These are phyloP conservation scores for Allium cepa DNA, from an alignment of 106 monocot genomes.

Conservation along the genomic window DNA sequence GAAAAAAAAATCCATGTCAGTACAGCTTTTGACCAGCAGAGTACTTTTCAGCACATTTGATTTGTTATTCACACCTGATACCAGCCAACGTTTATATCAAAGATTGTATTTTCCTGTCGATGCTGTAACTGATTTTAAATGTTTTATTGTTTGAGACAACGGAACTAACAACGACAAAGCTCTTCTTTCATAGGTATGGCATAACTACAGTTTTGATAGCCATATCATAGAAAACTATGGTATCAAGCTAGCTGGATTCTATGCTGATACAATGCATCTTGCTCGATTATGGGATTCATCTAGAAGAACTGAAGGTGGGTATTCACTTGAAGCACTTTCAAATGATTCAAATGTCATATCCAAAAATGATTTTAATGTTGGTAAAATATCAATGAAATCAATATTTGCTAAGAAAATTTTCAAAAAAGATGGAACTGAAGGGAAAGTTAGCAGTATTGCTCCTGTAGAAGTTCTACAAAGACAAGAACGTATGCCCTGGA, in stretches of 20 bases:
- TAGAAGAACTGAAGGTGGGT: constrained; percentile 74
- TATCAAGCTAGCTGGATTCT: constrained; percentile 84
- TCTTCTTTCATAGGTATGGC: constrained; percentile 75
- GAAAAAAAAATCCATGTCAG: too few species aligned
- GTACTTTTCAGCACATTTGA: too few species aligned
- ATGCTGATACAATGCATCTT: constrained; percentile 99
- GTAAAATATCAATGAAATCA: constrained; percentile 90
- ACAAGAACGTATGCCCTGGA: constrained; percentile 65
- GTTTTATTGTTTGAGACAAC: constrained; percentile 43
- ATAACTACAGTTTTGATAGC: constrained; percentile 97
- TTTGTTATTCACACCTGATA: too few species aligned
- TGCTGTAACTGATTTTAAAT: constrained; percentile 86
- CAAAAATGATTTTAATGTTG: constrained; percentile 33
- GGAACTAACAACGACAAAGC: too few species aligned
- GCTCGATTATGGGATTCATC: constrained; percentile 96
- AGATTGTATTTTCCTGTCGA: neutral
- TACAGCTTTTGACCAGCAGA: too few species aligned
- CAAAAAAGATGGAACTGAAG: constrained; percentile 88
- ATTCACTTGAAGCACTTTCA: constrained; percentile 96
- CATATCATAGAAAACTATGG: constrained; percentile 82
- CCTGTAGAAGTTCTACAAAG: constrained; percentile 84
- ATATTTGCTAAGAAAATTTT: constrained; percentile 88
- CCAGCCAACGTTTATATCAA: too few species aligned
- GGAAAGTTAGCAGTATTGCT: constrained; percentile 52
- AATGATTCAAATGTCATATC: constrained; percentile 55